A percentile compares a stretch with the other conserved stretches of the same genome.
Evolutionary conservation across 176 grass and related monocot species (phyloP).

Genomic region (barley (Hordeum vulgare)): DNA sequence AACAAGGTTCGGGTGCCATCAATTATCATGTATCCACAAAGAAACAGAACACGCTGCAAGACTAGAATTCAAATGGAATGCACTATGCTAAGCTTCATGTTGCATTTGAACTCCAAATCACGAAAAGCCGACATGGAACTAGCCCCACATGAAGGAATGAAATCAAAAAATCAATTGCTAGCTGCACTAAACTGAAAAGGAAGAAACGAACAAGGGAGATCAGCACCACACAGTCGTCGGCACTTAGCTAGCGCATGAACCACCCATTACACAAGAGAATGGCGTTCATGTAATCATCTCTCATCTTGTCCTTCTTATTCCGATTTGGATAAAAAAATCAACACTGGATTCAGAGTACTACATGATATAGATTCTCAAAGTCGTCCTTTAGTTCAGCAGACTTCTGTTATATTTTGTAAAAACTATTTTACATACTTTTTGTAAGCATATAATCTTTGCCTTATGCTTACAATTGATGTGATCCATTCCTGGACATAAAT

Average conservation of each 20-base stretch:
- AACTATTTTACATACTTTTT: no score
- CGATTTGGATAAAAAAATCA: no score
- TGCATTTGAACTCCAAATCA: background rate
- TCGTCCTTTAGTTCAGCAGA: no score
- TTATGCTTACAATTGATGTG: no score
- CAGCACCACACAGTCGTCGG: constrained; percentile 60
- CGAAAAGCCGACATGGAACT: background rate
- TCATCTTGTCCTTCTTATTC: no score
- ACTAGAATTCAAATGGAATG: background rate
- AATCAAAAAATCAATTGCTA: background rate
- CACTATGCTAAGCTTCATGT: background rate
- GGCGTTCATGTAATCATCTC: no score
- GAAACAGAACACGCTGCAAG: background rate
- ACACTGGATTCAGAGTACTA: no score
- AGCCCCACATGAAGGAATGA: background rate
- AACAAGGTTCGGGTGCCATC: background rate
- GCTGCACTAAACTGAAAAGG: background rate
- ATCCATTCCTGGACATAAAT: no score
- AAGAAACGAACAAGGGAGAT: background rate
- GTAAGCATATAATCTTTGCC: no score
- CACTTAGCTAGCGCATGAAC: constrained; percentile 79
- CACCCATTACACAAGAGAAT: constrained; percentile 68
- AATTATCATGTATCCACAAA: background rate
- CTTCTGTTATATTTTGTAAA: no score
- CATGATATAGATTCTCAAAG: no score